Conservation (phyloP, 2,329 filamentous ascomycete species). For the Neophaeococcomyces mojaviensis region DNA sequence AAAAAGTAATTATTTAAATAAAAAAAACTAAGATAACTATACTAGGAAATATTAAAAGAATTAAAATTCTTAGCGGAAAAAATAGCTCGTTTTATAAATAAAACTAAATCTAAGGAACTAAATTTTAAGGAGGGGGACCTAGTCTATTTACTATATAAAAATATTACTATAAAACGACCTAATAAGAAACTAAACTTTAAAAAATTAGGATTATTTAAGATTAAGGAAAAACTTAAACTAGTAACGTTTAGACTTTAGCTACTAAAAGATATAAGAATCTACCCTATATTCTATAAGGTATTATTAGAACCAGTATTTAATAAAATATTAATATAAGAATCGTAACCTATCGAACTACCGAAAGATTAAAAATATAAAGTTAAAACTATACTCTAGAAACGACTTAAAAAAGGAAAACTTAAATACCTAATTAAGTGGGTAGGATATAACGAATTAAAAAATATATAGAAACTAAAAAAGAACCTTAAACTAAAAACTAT, state of each 20-base stretch:
- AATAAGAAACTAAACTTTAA: slow-evolving; percentile 13
- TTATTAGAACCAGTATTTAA: slow-evolving; percentile 7
- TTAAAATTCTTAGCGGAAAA: slow-evolving; percentile 8
- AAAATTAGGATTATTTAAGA: slow-evolving; percentile 10
- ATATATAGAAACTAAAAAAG: no score
- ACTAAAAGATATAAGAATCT: slow-evolving; percentile 9
- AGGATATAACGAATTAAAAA: no score
- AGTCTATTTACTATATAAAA: slow-evolving; percentile 12
- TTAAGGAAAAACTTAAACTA: slow-evolving; percentile 11
- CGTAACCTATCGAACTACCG: background rate
- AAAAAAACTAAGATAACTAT: slow-evolving; percentile 4
- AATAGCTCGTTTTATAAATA: slow-evolving; percentile 8
- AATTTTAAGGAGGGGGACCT: slow-evolving; percentile 4
- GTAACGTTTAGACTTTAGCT: slow-evolving; percentile 10
- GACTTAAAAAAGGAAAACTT: background rate
- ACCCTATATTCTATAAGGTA: slow-evolving; percentile 11
- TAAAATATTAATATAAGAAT: background rate
- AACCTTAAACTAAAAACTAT: no score
- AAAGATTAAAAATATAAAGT: background rate
- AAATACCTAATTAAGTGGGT: no score
- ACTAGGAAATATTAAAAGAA: slow-evolving; percentile 7
- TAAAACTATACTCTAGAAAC: background rate
- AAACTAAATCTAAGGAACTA: slow-evolving; percentile 9
- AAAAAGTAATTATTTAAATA: slow-evolving; percentile 2
- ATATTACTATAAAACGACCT: slow-evolving; percentile 14